Evolutionary conservation across 805 yeast genomes (phyloP), one percentile per base, ranked within the genome.

Genomic region (Priceomyces fermenticarens): DNA sequence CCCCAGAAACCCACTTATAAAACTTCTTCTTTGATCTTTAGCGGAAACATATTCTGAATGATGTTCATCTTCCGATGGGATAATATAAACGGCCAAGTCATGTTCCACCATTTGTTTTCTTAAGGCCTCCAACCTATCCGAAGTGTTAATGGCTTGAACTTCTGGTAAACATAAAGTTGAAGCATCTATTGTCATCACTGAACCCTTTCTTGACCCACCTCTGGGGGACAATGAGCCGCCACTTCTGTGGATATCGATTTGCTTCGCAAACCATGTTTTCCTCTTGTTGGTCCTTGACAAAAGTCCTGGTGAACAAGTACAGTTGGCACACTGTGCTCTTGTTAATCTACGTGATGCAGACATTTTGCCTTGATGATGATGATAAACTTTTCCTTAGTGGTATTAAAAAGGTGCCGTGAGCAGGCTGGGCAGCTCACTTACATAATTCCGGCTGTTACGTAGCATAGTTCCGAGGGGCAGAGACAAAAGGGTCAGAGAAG

Each of bases 291-390:
- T 77, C 54, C 95, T 73, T 25, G 88, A 80, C 36, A 86, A 62
- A 33, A 86, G 66, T 3, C 95, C 95, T 3, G 93, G 93, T 0
- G 91, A 84, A 58, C 95, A 86, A 2, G 88, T 84, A 66, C 95
- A 86, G 64, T 85, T 81, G 36, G 76, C 71, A 58, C 93, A 86
- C 52, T 67, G 72, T 10, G 65, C 70, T 52, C 75, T 60, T 10
- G 62, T 47, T 6, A 67, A 63, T 54, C 65, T 64, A 35, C 58
- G 45, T 55, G 54, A 53, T 14, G 39, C n/a, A 39, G 42, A 35
- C 39, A 39, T 35, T n/a, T 32, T 20, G 11, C 25, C 25, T 20
- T 20, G 25, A 20, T 20, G 25, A 20, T 20, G 25, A 20, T 20
- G 25, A 20, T 8, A 20, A 8, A 20, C 25, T 20, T 20, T 20